Evolutionary conservation across 192 early-diverging fungal genomes (phyloP).

Genomic region (Mortierella antarctica): DNA sequence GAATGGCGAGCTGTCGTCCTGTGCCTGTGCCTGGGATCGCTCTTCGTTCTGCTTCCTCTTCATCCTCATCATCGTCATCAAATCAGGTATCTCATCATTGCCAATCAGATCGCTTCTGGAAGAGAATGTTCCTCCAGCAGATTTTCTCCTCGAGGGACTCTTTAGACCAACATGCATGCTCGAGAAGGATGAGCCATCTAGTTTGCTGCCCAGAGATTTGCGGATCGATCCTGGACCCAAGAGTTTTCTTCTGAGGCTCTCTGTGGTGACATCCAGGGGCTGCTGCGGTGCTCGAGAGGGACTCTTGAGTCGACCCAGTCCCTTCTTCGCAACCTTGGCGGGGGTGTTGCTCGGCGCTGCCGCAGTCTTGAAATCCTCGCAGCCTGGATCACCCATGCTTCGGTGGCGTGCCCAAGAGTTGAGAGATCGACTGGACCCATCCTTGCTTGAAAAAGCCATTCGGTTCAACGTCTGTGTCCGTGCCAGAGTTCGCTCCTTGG

Average conservation of each 20-base stretch:
- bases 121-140: not conserved
- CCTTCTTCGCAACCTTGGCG: slow-evolving; percentile 10
- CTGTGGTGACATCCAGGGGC: slow-evolving; percentile 35
- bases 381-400: slow-evolving; percentile 16
- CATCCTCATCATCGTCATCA: slow-evolving; percentile 26
- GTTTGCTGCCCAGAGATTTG: not conserved
- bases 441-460: slow-evolving; percentile 6
- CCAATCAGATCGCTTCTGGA: no score
- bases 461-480: slow-evolving; percentile 24
- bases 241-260: slow-evolving; percentile 28
- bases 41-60: slow-evolving; percentile 12
- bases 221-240: slow-evolving; percentile 31
- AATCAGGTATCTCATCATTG: slow-evolving; percentile 3
- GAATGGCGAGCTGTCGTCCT: not conserved
- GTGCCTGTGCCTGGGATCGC: no score
- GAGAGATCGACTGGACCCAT: not conserved
- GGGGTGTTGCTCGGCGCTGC: no score
- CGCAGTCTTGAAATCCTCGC: not conserved
- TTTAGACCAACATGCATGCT: slow-evolving; percentile 6
- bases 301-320: slow-evolving; percentile 23
- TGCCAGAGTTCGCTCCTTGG: slow-evolving; percentile 15
- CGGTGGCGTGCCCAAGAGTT: slow-evolving; percentile 17
- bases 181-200: not conserved
- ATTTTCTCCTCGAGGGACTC: slow-evolving; percentile 11
- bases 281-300: slow-evolving; percentile 31